These are phyloP conservation scores for Aaosphaeria arxii DNA, from an alignment of 2,329 filamentous ascomycete genomes.

Conservation along the genomic window DNA sequence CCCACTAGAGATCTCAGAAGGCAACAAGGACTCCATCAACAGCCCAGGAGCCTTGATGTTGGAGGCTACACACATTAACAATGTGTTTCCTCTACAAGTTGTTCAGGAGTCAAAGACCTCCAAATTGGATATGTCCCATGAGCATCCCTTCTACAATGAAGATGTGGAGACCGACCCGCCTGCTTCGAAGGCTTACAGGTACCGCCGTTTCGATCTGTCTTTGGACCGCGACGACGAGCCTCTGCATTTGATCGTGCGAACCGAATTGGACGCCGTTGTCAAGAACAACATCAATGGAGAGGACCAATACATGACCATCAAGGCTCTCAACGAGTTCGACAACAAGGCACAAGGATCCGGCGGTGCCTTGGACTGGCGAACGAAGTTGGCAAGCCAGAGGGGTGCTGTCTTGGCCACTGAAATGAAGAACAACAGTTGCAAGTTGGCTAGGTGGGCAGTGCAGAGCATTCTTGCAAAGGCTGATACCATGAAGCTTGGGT, in stretches of 20 bases:
- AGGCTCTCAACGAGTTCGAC: conserved; percentile 98
- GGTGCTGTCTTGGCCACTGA: conserved; percentile 97
- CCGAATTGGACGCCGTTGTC: conserved; percentile 91
- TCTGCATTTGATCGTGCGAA: conserved; percentile 87
- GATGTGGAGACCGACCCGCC: conserved; percentile 89
- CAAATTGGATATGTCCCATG: conserved; percentile 80
- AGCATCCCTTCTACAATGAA: conserved; percentile 97
- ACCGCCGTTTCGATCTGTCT: conserved; percentile 93
- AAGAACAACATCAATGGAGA: conserved; percentile 92
- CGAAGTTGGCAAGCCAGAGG: conserved; percentile 88
- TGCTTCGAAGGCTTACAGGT: conserved; percentile 97
- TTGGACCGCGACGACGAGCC: conserved; percentile 89
- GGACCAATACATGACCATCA: conserved; percentile 87
- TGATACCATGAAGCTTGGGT: conserved; percentile 99
- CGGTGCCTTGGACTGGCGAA: conserved; percentile 93
- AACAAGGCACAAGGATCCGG: conserved; percentile 95
- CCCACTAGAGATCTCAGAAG: conserved; percentile 85
- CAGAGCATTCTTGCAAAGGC: conserved; percentile 95
- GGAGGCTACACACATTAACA: conserved; percentile 99
- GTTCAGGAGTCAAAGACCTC: conserved; percentile 75
- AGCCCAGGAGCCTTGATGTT: conserved; percentile 88
- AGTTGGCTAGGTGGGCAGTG: conserved; percentile 95
- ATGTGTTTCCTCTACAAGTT: conserved; percentile 97
- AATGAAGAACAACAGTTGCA: conserved; percentile 99
- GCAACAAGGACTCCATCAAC: conserved; percentile 93